Conservation (phyloP, 2,329 filamentous ascomycete species). For the Cladosporium sp. region DNA sequence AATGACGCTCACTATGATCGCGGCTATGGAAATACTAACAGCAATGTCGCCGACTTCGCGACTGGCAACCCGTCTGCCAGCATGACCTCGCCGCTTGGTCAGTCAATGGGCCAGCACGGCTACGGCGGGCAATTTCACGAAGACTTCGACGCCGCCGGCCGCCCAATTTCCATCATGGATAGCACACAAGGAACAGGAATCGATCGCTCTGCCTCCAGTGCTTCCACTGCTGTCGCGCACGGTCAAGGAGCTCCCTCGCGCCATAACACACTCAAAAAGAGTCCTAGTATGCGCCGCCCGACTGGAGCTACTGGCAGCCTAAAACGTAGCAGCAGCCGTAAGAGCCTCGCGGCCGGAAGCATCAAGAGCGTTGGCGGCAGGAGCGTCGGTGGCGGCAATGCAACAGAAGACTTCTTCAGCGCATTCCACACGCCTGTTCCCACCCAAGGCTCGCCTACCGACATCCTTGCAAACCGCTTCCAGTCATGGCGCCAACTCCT, state of each 20-base stretch:
- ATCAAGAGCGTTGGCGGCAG: constrained; percentile 57
- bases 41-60: constrained; percentile 35
- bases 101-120: constrained; percentile 32
- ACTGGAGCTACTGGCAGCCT: constrained; percentile 56
- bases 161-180: constrained; percentile 57
- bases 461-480: constrained; percentile 80
- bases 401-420: constrained; percentile 70
- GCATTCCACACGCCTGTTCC: constrained; percentile 88
- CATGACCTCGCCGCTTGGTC: constrained; percentile 33
- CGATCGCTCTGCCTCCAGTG: constrained; percentile 60
- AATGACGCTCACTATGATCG: constrained; percentile 35
- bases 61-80: constrained; percentile 29
- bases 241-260: constrained; percentile 45
- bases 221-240: constrained; percentile 42
- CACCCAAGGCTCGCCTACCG: constrained; percentile 80
- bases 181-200: constrained; percentile 39
- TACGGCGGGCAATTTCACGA: constrained; percentile 33
- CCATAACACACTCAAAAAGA: constrained; percentile 83
- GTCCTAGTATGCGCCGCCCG: constrained; percentile 65
- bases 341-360: constrained; percentile 79
- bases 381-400: constrained; percentile 61
- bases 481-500: constrained; percentile 94
- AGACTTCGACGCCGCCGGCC: constrained; percentile 66
- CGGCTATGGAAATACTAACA: constrained; percentile 27
- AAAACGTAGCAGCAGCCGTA: constrained; percentile 73